These are phyloP conservation scores for Moniliella sp. DNA, from an alignment of 1,284 basidiomycete genomes.

Conservation along the genomic window DNA sequence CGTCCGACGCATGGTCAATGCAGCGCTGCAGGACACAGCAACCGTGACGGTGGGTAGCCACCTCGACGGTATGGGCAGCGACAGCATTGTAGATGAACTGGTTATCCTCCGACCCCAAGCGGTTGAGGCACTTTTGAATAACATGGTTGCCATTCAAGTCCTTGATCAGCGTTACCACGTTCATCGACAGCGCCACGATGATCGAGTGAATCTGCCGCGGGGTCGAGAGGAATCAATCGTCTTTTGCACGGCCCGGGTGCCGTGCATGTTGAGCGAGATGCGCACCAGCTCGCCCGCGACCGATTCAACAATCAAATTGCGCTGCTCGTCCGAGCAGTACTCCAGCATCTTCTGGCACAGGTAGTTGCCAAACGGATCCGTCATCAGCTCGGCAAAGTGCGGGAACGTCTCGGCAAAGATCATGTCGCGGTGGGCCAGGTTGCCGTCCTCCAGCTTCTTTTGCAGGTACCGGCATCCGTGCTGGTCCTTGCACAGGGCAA, in stretches of 20 bases:
- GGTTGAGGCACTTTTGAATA: constrained; percentile 97
- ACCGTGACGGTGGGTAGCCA: constrained; percentile 94
- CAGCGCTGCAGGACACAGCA: constrained; percentile 96
- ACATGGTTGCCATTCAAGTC: constrained; percentile 98
- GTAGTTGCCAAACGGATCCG: constrained; percentile 97
- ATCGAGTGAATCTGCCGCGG: constrained; percentile 71
- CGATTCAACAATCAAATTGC: constrained; percentile 87
- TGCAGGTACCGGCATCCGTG: constrained; percentile 95
- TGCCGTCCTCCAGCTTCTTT: constrained; percentile 98
- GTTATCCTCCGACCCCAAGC: constrained; percentile 88
- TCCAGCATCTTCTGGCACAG: constrained; percentile 95
- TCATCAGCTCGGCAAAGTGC: constrained; percentile 97
- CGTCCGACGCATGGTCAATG: constrained; percentile 91
- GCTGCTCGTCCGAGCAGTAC: constrained; percentile 89
- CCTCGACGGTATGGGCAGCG: constrained; percentile 92
- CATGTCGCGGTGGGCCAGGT: constrained; percentile 53
- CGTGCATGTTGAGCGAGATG: constrained; percentile 98
- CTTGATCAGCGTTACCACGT: constrained; percentile 97
- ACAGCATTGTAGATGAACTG: constrained; percentile 99
- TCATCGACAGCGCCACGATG: constrained; percentile 82
- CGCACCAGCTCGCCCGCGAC: constrained; percentile 93
- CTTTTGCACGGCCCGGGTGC: constrained; percentile 97
- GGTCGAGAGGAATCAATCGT: constrained; percentile 86
- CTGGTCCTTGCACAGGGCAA: constrained; percentile 86
- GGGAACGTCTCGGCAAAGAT: constrained; percentile 95